These are phyloP conservation scores for Grammothele lineata DNA, from an alignment of 768 basidiomycete genomes.

Conservation along the genomic window DNA sequence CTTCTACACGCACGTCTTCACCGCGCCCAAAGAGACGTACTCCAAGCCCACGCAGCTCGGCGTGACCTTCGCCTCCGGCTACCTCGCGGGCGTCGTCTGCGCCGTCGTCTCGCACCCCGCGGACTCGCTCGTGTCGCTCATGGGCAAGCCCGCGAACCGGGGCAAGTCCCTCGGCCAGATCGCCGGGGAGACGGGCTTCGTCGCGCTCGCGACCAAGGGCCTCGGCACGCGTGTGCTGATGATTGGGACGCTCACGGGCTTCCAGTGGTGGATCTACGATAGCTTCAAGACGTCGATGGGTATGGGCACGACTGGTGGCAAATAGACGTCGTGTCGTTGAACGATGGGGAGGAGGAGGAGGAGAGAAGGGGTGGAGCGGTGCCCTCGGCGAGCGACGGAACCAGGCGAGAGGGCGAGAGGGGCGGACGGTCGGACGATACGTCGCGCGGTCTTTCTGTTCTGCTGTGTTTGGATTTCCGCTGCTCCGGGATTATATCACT, in stretches of 20 bases:
- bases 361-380: too few species aligned
- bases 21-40: conserved; percentile 72
- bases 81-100: conserved; percentile 93
- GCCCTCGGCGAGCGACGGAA: neutral
- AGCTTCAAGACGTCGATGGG: conserved; percentile 81
- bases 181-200: conserved; percentile 63
- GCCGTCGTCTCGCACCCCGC: conserved; percentile 96
- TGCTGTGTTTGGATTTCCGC: too few species aligned
- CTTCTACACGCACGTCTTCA: conserved; percentile 88
- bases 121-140: conserved; percentile 88
- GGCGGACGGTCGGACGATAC: too few species aligned
- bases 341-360: too few species aligned
- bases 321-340: conserved; percentile 40
- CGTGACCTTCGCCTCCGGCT: conserved; percentile 86
- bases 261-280: conserved; percentile 96
- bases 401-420: neutral
- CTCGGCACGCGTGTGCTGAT: conserved; percentile 84
- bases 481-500: too few species aligned
- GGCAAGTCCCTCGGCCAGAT: conserved; percentile 74
- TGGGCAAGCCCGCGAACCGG: conserved; percentile 86
- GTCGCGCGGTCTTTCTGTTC: neutral
- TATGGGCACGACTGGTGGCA: conserved; percentile 85
- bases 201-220: conserved; percentile 73
- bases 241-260: conserved; percentile 61
- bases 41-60: conserved; percentile 82